These are phyloP conservation scores for Lecanoromycetidae sp. DNA, from an alignment of 2,329 filamentous ascomycete genomes.

Conservation along the genomic window DNA sequence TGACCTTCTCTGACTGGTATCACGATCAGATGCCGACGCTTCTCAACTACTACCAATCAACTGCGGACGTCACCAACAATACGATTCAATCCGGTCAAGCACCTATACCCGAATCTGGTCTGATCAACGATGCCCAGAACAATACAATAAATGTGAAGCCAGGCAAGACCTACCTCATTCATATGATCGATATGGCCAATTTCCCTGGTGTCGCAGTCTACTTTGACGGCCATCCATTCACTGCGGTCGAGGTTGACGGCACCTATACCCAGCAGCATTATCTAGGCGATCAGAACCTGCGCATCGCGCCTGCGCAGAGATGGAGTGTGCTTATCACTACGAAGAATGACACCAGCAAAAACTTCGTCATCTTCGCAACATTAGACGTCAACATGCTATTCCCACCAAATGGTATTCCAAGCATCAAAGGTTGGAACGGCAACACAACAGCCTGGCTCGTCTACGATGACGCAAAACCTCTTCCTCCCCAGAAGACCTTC, in stretches of 20 bases:
- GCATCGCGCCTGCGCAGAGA: constrained; percentile 58
- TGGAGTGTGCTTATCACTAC: constrained; percentile 45
- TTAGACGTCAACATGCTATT: constrained; percentile 48
- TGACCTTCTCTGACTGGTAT: constrained; percentile 62
- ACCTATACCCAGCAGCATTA: constrained; percentile 48
- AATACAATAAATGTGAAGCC: constrained; percentile 48
- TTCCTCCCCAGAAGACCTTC: constrained; percentile 44
- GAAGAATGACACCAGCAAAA: constrained; percentile 47
- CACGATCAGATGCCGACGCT: constrained; percentile 38
- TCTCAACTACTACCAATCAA: constrained; percentile 30
- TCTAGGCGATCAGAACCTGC: constrained; percentile 35
- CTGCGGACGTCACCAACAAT: constrained; percentile 26
- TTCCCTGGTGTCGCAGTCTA: constrained; percentile 46
- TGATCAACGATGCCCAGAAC: constrained; percentile 60
- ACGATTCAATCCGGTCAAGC: constrained; percentile 40
- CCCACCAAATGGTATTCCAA: neutral
- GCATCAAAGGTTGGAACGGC: constrained; percentile 28
- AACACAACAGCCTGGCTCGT: constrained; percentile 47
- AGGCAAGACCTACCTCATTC: constrained; percentile 60
- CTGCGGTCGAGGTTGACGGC: constrained; percentile 61
- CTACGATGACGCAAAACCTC: constrained; percentile 50
- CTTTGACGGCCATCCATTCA: constrained; percentile 46
- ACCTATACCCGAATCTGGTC: constrained; percentile 54
- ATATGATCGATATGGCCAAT: constrained; percentile 62
- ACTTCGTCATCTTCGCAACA: constrained; percentile 56